Evolutionary conservation across 345 rosid genomes (phyloP).

Genomic region (Aquilaria yunnanensis): DNA sequence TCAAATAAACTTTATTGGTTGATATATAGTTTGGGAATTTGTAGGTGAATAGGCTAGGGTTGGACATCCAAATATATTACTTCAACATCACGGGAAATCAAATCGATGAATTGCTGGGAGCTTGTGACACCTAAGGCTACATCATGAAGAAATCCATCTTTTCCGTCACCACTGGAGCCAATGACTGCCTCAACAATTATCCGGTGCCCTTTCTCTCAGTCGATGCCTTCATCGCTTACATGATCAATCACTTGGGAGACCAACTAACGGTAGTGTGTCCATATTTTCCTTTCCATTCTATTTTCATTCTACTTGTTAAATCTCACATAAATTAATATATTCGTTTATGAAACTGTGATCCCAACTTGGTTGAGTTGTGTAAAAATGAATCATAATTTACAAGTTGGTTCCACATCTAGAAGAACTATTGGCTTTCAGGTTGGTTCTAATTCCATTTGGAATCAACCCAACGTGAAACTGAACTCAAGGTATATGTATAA

Average conservation of each 20-base stretch:
- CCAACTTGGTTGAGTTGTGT: too few relatives aligned
- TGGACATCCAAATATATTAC: constrained; percentile 83
- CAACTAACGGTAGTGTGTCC: constrained; percentile 51
- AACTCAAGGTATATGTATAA: too few relatives aligned
- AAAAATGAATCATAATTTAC: too few relatives aligned
- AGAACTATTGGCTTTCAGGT: too few relatives aligned
- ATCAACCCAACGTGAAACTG: too few relatives aligned
- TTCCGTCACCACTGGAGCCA: constrained; percentile 78
- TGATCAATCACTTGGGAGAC: constrained; percentile 51
- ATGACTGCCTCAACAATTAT: constrained; percentile 89
- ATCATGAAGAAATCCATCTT: constrained; percentile 48
- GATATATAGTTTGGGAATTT: neutral
- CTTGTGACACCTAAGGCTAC: constrained; percentile 58
- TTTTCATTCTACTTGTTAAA: too few relatives aligned
- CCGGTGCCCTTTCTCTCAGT: constrained; percentile 71
- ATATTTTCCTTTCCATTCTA: neutral
- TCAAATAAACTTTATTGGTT: neutral
- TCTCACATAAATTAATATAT: neutral
- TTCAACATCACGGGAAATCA: constrained; percentile 66
- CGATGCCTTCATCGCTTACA: constrained; percentile 60
- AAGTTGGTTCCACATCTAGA: too few relatives aligned
- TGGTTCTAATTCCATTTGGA: too few relatives aligned
- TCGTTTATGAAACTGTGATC: too few relatives aligned
- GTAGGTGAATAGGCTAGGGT: constrained; percentile 77
- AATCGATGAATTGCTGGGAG: constrained; percentile 58